phyloP scores from a whole-genome alignment of 768 basidiomycete species.

The Calvatia gigantea region DNA sequence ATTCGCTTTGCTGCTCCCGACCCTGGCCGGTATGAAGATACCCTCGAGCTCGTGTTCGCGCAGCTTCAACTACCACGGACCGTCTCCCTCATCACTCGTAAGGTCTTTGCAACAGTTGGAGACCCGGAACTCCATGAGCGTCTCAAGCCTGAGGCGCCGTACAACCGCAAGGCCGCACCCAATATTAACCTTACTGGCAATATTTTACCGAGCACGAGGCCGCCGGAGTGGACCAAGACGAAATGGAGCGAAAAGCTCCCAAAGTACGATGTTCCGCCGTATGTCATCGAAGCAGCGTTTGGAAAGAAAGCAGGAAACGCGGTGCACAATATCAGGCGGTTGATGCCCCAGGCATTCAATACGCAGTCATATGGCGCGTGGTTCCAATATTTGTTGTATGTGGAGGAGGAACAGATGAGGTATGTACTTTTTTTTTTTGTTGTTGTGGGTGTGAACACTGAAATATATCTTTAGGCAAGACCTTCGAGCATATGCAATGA shows the following conservation, averaged over 20 bases:
- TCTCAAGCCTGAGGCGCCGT: conserved; percentile 43
- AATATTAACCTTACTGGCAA: conserved; percentile 25
- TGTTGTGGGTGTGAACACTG: conserved; percentile 12
- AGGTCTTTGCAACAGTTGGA: conserved; percentile 44
- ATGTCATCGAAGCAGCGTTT: conserved; percentile 27
- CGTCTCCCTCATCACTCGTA: conserved; percentile 46
- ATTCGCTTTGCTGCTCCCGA: conserved; percentile 32
- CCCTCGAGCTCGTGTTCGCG: conserved; percentile 44
- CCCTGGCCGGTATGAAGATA: conserved; percentile 44
- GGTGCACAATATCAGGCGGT: conserved; percentile 21
- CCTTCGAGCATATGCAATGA: conserved; percentile 33
- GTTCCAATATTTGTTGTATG: conserved; percentile 43
- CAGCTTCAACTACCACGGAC: conserved; percentile 26
- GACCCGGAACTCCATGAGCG: conserved; percentile 44
- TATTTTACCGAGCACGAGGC: conserved; percentile 32
- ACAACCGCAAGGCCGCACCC: conserved; percentile 24
- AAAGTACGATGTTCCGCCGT: conserved; percentile 27
- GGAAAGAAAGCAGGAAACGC: conserved; percentile 16
- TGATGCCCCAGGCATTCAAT: conserved; percentile 35
- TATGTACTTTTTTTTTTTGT: conserved; percentile 17
- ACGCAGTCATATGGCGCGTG: conserved; percentile 36
- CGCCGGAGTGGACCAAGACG: conserved; percentile 36
- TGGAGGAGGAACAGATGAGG: conserved; percentile 50
- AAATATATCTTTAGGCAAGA: conserved; percentile 26
- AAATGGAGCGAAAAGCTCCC: conserved; percentile 31